These are phyloP conservation scores for Sphenostylis stenocarpa DNA, from an alignment of 306 rosid species.

Conservation along the genomic window DNA sequence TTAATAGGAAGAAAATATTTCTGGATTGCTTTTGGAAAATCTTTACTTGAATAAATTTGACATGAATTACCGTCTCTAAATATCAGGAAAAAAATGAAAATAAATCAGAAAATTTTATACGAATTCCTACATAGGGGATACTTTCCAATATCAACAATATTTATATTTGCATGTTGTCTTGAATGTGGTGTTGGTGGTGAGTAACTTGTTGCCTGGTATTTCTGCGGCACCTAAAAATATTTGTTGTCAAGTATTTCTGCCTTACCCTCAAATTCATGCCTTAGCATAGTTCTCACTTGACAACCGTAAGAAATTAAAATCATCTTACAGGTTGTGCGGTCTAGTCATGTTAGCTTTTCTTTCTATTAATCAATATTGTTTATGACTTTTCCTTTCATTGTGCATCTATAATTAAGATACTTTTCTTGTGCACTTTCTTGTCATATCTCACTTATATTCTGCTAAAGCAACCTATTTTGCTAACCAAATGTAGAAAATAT, in stretches of 20 bases:
- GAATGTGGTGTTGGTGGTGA: not conserved
- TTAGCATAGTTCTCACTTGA: not conserved
- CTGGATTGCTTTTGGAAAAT: not conserved
- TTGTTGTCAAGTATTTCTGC: not conserved
- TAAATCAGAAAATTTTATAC: not conserved
- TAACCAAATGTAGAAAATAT: slow-evolving; percentile 3
- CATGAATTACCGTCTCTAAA: not conserved
- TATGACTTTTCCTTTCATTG: not conserved
- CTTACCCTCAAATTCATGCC: not conserved
- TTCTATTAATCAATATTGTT: not conserved
- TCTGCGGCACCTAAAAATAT: not conserved
- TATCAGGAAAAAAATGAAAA: not conserved
- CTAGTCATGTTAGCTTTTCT: not conserved
- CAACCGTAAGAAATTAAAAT: not conserved
- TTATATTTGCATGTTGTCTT: not conserved
- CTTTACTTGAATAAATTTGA: not conserved
- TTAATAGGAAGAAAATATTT: not conserved
- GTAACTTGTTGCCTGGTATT: not conserved
- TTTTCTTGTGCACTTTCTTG: not conserved
- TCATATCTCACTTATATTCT: not conserved
- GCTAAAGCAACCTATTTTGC: slow-evolving; percentile 4
- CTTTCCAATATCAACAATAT: not conserved
- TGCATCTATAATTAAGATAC: not conserved
- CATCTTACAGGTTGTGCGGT: not conserved
- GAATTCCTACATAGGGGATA: not conserved